A percentile compares a stretch with the other conserved stretches of the same genome.
Conservation (phyloP, 2,329 filamentous ascomycete species). For the Mycogone perniciosa region DNA sequence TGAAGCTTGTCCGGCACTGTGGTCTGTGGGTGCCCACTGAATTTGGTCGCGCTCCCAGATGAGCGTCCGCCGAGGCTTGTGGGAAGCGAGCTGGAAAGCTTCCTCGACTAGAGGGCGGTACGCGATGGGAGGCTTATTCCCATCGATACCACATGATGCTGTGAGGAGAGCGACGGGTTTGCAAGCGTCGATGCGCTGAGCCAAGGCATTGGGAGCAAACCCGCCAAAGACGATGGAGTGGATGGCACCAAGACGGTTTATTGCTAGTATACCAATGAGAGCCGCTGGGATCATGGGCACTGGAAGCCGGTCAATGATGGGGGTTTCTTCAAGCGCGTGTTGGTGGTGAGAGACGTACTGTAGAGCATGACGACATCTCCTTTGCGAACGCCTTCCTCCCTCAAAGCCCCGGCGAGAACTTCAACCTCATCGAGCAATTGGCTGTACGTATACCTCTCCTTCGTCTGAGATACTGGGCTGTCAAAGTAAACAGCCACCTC, state of each 20-base stretch:
- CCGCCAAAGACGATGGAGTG: constrained; percentile 93
- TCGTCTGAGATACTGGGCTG: constrained; percentile 70
- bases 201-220: constrained; percentile 73
- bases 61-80: constrained; percentile 67
- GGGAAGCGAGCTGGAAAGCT: constrained; percentile 58
- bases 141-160: constrained; percentile 88
- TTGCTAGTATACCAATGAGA: constrained; percentile 77
- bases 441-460: constrained; percentile 67
- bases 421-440: constrained; percentile 75
- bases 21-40: constrained; percentile 64
- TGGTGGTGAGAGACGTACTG: constrained; percentile 46
- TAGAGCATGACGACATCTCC: constrained; percentile 89
- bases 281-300: constrained; percentile 95
- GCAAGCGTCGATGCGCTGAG: constrained; percentile 82
- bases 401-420: constrained; percentile 70
- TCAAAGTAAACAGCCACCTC: constrained; percentile 78
- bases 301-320: constrained; percentile 25
- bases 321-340: background rate
- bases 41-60: constrained; percentile 80
- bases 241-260: constrained; percentile 74
- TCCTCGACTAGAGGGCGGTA: constrained; percentile 73
- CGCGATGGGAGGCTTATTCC: constrained; percentile 68
- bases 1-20: constrained; percentile 62
- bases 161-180: constrained; percentile 72
- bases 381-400: constrained; percentile 73